Evolutionary conservation across 73 alveolate genomes (phyloP), one percentile per base, ranked within the genome.

Genomic region (Breviolum minutum): DNA sequence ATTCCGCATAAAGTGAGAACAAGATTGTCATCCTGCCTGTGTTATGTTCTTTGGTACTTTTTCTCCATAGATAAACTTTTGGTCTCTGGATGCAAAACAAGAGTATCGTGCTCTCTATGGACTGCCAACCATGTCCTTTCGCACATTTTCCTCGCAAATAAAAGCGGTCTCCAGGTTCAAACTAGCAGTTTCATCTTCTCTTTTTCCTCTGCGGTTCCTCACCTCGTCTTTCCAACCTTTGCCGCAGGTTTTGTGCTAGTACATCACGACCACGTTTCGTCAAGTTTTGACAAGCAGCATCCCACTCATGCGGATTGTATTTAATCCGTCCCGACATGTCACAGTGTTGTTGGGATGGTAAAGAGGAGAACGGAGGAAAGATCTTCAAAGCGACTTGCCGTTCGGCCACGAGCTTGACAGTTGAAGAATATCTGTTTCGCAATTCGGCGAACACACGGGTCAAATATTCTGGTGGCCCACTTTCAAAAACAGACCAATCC

Each of bases 201-300:
- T 20, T 81, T 13, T 29, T 66, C 70, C 90, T 10, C 12, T 30
- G 70, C 69, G 90, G 90, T 20, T 81, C 90, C 24, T 40, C 69
- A 6, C 70, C 90, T 7, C 90, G 90, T 69, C 90, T 30, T 40
- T 81, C 90, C 90, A 81, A 48, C 29, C 90, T 66, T 30, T 81
- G 70, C 29, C 7, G 8, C 69, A 81, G 24, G 17, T 27, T 9
- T 6, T 19, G n/a, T 26, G 90, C 27, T 19, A 30, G 12, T 48
- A 8, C 30, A 19, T 4, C 69, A 8, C 14, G 30, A 4, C 54
- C 54, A 27, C 90, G n/a, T 16, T 81, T 81, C 40, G 16, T 81
- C 13, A 69, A 27, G 32, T 32, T 30, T 8, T 26, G 16, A 27
- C 13, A 13, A 13, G 69, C 90, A 5, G 90, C 90, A 48, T 81